These are phyloP conservation scores for Mortierella sp. DNA, from an alignment of 371 early-diverging fungal genomes.

Conservation along the genomic window DNA sequence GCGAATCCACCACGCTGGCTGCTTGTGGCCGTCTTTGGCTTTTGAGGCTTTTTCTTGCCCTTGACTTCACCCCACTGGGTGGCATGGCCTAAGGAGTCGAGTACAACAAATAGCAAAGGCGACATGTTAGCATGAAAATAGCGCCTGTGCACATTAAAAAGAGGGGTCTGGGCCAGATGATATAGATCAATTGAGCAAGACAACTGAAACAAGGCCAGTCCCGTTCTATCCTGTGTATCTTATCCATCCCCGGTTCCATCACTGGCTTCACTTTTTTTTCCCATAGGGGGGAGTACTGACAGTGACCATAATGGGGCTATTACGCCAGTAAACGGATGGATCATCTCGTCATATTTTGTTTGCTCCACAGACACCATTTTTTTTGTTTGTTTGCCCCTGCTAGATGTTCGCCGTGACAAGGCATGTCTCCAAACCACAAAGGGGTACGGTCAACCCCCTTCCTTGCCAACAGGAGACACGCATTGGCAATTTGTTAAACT, in stretches of 20 bases:
- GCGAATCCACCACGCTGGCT: conserved; percentile 54
- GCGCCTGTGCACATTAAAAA: conserved; percentile 1
- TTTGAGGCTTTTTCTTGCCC: conserved; percentile 74
- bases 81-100: conserved; percentile 76
- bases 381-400: conserved; percentile 1
- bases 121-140: conserved; percentile 8
- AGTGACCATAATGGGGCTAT: not conserved
- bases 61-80: conserved; percentile 94
- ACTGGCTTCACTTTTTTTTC: not conserved
- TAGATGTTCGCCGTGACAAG: not conserved
- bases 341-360: not conserved
- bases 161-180: not conserved
- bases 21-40: conserved; percentile 53
- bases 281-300: not conserved
- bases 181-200: conserved; percentile 2
- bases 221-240: not conserved
- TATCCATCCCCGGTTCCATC: conserved; percentile 2
- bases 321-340: not conserved
- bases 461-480: conserved; percentile 8
- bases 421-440: conserved; percentile 12
- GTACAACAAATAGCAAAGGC: conserved; percentile 1
- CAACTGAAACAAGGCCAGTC: conserved; percentile 7
- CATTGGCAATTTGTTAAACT: not conserved
- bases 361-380: not conserved
- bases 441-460: conserved; percentile 7